A percentile compares a stretch with the other conserved stretches of the same genome.
Evolutionary conservation across 2,329 filamentous ascomycete genomes (phyloP).

Genomic region (Periglandula ipomoeae): DNA sequence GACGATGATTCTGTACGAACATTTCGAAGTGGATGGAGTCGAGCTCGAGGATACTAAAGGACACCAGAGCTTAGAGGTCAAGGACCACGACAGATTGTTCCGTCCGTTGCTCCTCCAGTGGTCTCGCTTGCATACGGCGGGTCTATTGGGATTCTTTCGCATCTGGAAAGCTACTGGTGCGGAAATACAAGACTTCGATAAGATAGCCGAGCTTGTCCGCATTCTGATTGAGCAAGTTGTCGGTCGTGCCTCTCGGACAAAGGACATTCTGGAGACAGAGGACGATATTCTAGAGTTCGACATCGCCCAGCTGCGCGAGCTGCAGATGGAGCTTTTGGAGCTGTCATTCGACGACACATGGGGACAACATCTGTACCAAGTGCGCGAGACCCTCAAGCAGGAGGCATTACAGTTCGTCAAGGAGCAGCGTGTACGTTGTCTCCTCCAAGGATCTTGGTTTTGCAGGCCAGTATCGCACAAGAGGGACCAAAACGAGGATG

Average conservation of each 20-base stretch:
- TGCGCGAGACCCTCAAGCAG: conserved; percentile 83
- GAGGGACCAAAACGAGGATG: conserved; percentile 20
- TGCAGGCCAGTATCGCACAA: conserved; percentile 34
- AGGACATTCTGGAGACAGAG: conserved; percentile 79
- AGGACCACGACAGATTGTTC: conserved; percentile 79
- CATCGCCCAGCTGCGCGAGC: conserved; percentile 63
- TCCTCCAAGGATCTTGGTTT: conserved; percentile 90
- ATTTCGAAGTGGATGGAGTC: conserved; percentile 85
- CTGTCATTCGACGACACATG: conserved; percentile 90
- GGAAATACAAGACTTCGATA: conserved; percentile 78
- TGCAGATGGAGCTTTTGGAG: conserved; percentile 91
- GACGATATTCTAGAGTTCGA: conserved; percentile 83
- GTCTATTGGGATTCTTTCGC: conserved; percentile 78
- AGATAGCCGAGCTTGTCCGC: conserved; percentile 82
- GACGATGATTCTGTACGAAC: conserved; percentile 83
- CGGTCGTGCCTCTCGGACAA: conserved; percentile 69
- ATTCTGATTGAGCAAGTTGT: conserved; percentile 87
- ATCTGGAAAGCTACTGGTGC: conserved; percentile 89
- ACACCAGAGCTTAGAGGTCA: conserved; percentile 64
- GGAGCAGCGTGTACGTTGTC: conserved; percentile 85
- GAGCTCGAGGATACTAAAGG: conserved; percentile 71
- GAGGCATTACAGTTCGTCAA: conserved; percentile 95
- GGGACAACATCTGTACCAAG: conserved; percentile 80
- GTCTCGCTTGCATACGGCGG: conserved; percentile 80
- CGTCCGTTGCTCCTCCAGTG: conserved; percentile 84